Percentiles rank a stretch among this genome's conserved stretches.
Conservation (phyloP, 768 basidiomycete species). For the Auriscalpium orientale region DNA sequence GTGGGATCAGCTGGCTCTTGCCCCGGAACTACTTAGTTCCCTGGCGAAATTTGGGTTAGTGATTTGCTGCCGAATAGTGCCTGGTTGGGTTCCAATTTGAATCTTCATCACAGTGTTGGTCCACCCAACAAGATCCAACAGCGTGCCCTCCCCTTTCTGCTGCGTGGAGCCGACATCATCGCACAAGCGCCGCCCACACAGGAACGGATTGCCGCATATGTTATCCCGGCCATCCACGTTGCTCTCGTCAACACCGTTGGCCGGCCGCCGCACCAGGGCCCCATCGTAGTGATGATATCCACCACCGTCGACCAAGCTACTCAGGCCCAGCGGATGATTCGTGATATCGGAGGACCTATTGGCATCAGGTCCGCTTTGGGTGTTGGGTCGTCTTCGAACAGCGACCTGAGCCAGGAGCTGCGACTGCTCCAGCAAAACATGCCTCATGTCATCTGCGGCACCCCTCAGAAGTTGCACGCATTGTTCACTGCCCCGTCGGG, state of each 20-base stretch:
- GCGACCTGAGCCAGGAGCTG: slow-evolving; percentile 64
- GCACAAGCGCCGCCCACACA: slow-evolving; percentile 98
- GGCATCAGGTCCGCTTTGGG: slow-evolving; percentile 88
- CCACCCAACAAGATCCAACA: slow-evolving; percentile 99
- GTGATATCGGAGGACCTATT: slow-evolving; percentile 88
- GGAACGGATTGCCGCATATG: slow-evolving; percentile 95
- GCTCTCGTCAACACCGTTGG: slow-evolving; percentile 57
- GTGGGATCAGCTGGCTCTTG: slow-evolving; percentile 89
- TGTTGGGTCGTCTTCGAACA: slow-evolving; percentile 64
- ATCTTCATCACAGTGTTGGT: slow-evolving; percentile 56
- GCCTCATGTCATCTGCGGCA: slow-evolving; percentile 94
- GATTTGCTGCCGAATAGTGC: too few relatives aligned
- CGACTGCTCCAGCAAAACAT: slow-evolving; percentile 83
- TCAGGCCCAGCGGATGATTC: slow-evolving; percentile 91
- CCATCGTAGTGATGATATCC: slow-evolving; percentile 87
- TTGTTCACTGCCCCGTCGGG: slow-evolving; percentile 79
- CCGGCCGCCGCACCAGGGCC: slow-evolving; percentile 63
- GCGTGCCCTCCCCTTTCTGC: slow-evolving; percentile 89
- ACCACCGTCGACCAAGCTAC: slow-evolving; percentile 99
- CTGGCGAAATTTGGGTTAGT: slow-evolving; percentile 90
- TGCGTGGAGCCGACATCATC: slow-evolving; percentile 93
- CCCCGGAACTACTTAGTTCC: slow-evolving; percentile 81
- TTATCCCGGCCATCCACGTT: slow-evolving; percentile 84
- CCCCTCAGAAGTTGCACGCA: slow-evolving; percentile 92
- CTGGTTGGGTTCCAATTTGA: background rate